Percentiles rank a stretch among this genome's conserved stretches.
Evolutionary conservation across 2,329 filamentous ascomycete species (phyloP).

Genomic region (Talaromyces pinophilus): DNA sequence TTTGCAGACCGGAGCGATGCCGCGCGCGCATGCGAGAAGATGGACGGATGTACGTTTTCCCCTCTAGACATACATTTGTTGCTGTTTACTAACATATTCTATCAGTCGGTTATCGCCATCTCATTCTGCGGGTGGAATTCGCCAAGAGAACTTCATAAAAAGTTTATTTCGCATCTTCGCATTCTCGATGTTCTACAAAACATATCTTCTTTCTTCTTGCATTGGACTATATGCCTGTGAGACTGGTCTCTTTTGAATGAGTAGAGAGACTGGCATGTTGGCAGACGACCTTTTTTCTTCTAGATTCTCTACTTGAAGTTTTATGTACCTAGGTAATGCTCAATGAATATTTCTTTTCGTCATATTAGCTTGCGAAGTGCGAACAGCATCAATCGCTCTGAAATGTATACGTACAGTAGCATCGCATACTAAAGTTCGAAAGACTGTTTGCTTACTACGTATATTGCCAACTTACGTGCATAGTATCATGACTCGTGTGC

Average conservation of each 20-base stretch:
- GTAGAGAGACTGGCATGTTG: constrained; percentile 15
- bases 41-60: constrained; percentile 77
- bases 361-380: background rate
- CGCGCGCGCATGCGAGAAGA: constrained; percentile 89
- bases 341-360: constrained; percentile 9
- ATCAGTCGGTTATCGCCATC: constrained; percentile 53
- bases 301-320: constrained; percentile 4
- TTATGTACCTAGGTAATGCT: constrained; percentile 21
- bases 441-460: background rate
- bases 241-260: constrained; percentile 13
- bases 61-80: background rate
- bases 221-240: constrained; percentile 11
- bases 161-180: constrained; percentile 26
- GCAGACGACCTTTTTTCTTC: constrained; percentile 17
- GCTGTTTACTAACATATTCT: background rate
- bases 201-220: constrained; percentile 31
- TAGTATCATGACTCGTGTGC: background rate
- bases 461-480: background rate
- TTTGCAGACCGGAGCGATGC: constrained; percentile 89
- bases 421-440: background rate
- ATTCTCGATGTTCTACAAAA: constrained; percentile 32
- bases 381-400: background rate
- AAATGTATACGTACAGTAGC: background rate
- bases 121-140: constrained; percentile 56
- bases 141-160: constrained; percentile 50